phyloP scores from a whole-genome alignment of 2,329 filamentous ascomycete species.

The Stachybotrys chartarum region DNA sequence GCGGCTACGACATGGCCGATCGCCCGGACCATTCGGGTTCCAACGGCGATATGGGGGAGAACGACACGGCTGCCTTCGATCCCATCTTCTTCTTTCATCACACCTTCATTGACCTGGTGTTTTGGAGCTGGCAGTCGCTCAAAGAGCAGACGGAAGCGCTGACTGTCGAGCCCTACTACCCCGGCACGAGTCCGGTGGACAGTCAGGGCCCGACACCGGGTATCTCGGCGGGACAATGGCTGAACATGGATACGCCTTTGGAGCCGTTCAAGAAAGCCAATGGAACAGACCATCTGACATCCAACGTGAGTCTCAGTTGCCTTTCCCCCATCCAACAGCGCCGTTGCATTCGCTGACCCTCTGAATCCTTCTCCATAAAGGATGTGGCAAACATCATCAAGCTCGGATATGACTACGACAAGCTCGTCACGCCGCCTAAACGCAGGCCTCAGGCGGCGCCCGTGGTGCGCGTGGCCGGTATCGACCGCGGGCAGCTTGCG shows the following conservation, averaged over 20 bases:
- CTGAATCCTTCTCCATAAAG: neutral
- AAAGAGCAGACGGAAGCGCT: slow-evolving; percentile 3
- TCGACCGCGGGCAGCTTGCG: slow-evolving; percentile 11
- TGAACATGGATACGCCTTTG: slow-evolving; percentile 8
- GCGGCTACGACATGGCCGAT: slow-evolving; percentile 10
- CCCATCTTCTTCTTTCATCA: slow-evolving; percentile 25
- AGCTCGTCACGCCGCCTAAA: neutral
- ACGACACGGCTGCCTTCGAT: slow-evolving; percentile 24
- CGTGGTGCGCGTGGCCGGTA: slow-evolving; percentile 5
- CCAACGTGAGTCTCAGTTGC: neutral
- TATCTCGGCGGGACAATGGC: slow-evolving; percentile 2
- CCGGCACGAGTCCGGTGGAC: slow-evolving; percentile 7
- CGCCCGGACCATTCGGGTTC: slow-evolving; percentile 6
- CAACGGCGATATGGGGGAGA: slow-evolving; percentile 25
- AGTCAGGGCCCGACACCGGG: slow-evolving; percentile 5
- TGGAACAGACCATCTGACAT: neutral
- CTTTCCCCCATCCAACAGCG: neutral
- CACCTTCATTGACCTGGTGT: slow-evolving; percentile 19
- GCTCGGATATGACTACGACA: slow-evolving; percentile 10
- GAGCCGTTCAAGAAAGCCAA: slow-evolving; percentile 5
- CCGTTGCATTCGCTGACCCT: neutral
- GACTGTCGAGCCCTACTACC: slow-evolving; percentile 4
- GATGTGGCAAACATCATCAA: slow-evolving; percentile 2
- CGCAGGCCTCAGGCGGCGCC: neutral
- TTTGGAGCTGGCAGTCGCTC: slow-evolving; percentile 21